Conservation (phyloP, 495 filamentous ascomycete species). For the Xylaria sp. region DNA sequence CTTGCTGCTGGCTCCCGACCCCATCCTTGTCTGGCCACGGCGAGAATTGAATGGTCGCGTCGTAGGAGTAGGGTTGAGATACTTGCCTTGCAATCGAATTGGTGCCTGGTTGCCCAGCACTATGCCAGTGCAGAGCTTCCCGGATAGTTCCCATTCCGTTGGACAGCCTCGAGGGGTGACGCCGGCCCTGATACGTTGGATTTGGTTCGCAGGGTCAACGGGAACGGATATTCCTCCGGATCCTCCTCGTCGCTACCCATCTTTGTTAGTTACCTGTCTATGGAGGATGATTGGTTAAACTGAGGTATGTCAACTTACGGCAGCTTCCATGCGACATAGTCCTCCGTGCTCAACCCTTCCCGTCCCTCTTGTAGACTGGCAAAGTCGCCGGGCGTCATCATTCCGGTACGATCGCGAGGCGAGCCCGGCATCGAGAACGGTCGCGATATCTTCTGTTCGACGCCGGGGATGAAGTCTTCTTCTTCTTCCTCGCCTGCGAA, state of each 20-base stretch:
- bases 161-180: constrained; percentile 47
- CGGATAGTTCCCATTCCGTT: constrained; percentile 47
- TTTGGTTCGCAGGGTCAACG: constrained; percentile 73
- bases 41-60: not conserved
- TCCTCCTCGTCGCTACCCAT: constrained; percentile 87
- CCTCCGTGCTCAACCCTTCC: constrained; percentile 93
- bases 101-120: not conserved
- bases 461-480: constrained; percentile 82
- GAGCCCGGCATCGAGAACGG: constrained; percentile 94
- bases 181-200: constrained; percentile 38
- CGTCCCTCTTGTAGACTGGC: constrained; percentile 92
- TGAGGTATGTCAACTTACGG: constrained; percentile 72
- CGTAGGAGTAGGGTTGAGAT: not conserved
- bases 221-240: constrained; percentile 91
- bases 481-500: constrained; percentile 79
- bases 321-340: constrained; percentile 97
- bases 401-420: constrained; percentile 85
- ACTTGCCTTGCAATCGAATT: not conserved
- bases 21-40: not conserved
- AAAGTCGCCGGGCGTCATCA: constrained; percentile 99
- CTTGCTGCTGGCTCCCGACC: not conserved
- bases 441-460: constrained; percentile 90
- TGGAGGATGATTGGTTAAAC: not conserved
- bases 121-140: not conserved
- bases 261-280: constrained; percentile 13